Evolutionary conservation across 768 basidiomycete genomes (phyloP).

Genomic region (Naganishia vishniacii): DNA sequence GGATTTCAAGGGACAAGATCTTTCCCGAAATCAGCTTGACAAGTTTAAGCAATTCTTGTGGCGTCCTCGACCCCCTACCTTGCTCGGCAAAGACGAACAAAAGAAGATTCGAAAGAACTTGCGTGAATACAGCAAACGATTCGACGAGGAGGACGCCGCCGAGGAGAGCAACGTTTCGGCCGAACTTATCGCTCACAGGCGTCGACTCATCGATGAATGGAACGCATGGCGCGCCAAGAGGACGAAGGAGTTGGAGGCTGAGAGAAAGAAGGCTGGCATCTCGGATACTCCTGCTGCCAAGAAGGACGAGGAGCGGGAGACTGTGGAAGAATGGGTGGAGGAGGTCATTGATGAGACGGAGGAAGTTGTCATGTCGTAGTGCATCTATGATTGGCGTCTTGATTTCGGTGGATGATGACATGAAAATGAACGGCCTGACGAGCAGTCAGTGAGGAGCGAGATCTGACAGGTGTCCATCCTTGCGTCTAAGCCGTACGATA

Average conservation of each 20-base stretch:
- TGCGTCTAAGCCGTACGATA: too few species aligned
- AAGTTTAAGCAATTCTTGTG: conserved; percentile 98
- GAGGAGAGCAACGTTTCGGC: conserved; percentile 92
- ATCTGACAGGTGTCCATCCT: too few species aligned
- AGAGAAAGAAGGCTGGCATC: conserved; percentile 51
- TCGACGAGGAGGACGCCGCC: conserved; percentile 94
- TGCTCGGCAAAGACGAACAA: conserved; percentile 82
- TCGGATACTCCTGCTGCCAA: conserved; percentile 43
- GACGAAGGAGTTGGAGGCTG: conserved; percentile 62
- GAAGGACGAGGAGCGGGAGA: conserved; percentile 66
- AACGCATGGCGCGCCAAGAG: conserved; percentile 86
- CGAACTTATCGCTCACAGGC: conserved; percentile 81
- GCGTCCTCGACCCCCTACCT: conserved; percentile 86
- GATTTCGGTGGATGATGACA: too few species aligned
- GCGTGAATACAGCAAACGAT: conserved; percentile 79
- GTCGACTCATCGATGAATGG: conserved; percentile 95
- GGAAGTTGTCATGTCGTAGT: conserved; percentile 54
- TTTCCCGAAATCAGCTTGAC: conserved; percentile 74
- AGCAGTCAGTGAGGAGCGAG: too few species aligned
- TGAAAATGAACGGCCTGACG: too few species aligned
- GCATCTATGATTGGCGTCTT: too few species aligned
- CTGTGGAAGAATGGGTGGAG: conserved; percentile 89
- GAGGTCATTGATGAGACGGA: conserved; percentile 88
- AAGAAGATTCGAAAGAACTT: conserved; percentile 78
- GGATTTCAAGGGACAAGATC: conserved; percentile 96